phyloP scores from a whole-genome alignment of 208 protist genomes.

The Leishmania amazonensis region DNA sequence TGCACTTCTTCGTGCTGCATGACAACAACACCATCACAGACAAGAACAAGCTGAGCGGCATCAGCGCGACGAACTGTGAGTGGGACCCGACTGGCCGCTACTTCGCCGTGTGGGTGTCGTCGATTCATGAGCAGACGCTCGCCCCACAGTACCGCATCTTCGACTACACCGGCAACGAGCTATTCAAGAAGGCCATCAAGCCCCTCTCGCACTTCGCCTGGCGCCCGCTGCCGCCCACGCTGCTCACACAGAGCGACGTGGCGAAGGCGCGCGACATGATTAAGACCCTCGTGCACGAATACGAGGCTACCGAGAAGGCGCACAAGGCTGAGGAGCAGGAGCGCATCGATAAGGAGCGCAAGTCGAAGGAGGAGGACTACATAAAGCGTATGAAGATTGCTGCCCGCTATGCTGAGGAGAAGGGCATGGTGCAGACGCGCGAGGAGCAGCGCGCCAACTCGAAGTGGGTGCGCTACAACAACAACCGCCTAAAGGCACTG shows the following conservation, averaged over 20 bases:
- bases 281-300: conserved; percentile 66
- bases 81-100: conserved; percentile 93
- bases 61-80: conserved; percentile 72
- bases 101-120: conserved; percentile 84
- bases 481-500: conserved; percentile 63
- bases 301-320: conserved; percentile 55
- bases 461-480: conserved; percentile 73
- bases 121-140: conserved; percentile 53
- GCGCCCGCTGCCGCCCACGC: conserved; percentile 80
- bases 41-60: conserved; percentile 56
- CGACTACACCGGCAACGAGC: conserved; percentile 74
- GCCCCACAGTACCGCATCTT: conserved; percentile 86
- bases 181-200: conserved; percentile 62
- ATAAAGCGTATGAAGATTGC: conserved; percentile 77
- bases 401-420: conserved; percentile 47
- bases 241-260: conserved; percentile 63
- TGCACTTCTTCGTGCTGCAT: conserved; percentile 84
- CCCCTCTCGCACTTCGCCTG: conserved; percentile 88
- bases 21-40: conserved; percentile 70
- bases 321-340: conserved; percentile 44
- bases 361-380: conserved; percentile 76
- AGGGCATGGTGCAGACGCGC: conserved; percentile 52
- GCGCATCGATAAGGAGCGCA: conserved; percentile 40
- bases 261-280: conserved; percentile 54
- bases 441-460: conserved; percentile 67